Evolutionary conservation across 768 basidiomycete species (phyloP), one percentile per base, ranked within the genome.

Genomic region (Mycena polygramma): DNA sequence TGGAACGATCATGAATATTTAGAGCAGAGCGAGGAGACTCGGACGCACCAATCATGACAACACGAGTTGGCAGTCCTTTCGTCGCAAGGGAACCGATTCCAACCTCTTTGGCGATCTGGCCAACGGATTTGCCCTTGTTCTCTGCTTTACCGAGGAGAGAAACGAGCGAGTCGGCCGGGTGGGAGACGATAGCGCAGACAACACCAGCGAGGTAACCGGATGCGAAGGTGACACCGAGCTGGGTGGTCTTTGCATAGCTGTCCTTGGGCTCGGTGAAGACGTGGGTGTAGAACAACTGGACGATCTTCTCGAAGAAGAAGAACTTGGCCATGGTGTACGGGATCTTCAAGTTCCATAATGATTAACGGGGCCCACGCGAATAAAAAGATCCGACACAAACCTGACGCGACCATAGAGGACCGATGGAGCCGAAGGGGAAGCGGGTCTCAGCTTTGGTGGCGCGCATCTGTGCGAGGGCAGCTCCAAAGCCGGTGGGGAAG

Each of bases 261-360:
- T 92, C 89, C 82, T 94, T 95, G 76, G 93, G 92, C 68, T 86
- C 83, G 51, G 91, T 88, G 84, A 96, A 92, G 81, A 95, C 93
- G 78, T 93, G 89, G 73, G 92, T 94, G 83, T 95, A 95, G 86
- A 97, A 96, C 75, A 93, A 80, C 77, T 90, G 87, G 79, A 93
- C 94, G 75, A 93, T 93, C 87, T 92, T 91, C 81, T 96, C 95
- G 81, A 92, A 97, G 89, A 94, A 95, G 90, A 90, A 95, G 90
- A 98, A 98, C 84, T 98, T 98, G 86, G 96, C 96, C 96, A 98
- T 97, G 77, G 96, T 98, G 88, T 98, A 98, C 63, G 96, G 96
- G 77, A 97, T 96, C 93, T 97, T 37, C 19, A 36, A 52, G 39
- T 24, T 53, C 63, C 15, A 61, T 22, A 15, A 9, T 14, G 53